Percentiles rank a stretch among this genome's conserved stretches.
phyloP scores from a whole-genome alignment of 495 filamentous ascomycete genomes.

The Trichoderma erinaceum region DNA sequence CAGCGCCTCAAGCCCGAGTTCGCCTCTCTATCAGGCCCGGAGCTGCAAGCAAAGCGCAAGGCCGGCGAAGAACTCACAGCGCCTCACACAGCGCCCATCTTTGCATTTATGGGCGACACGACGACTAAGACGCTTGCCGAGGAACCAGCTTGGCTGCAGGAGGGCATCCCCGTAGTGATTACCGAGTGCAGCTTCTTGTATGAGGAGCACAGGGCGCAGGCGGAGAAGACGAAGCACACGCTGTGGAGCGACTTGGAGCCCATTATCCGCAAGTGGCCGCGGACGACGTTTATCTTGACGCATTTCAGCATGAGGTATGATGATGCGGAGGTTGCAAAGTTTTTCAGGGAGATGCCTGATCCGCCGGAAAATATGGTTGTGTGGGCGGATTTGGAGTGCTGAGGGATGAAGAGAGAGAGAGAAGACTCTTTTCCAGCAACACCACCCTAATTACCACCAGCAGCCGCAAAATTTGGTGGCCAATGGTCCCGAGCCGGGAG shows the following conservation, averaged over 20 bases:
- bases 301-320: slow-evolving; percentile 35
- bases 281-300: slow-evolving; percentile 32
- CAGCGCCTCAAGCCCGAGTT: slow-evolving; percentile 26
- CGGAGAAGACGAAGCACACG: slow-evolving; percentile 33
- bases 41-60: slow-evolving; percentile 24
- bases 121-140: slow-evolving; percentile 25
- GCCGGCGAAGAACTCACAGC: slow-evolving; percentile 24
- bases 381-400: slow-evolving; percentile 29
- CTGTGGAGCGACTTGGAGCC: slow-evolving; percentile 30
- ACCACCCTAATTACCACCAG: no score
- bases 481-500: background rate
- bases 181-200: slow-evolving; percentile 35
- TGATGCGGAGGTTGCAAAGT: slow-evolving; percentile 27
- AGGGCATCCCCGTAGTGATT: slow-evolving; percentile 30
- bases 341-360: slow-evolving; percentile 28
- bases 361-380: slow-evolving; percentile 30
- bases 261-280: slow-evolving; percentile 27
- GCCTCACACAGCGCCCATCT: slow-evolving; percentile 26
- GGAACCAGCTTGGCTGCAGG: slow-evolving; percentile 22
- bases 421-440: background rate
- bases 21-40: slow-evolving; percentile 16
- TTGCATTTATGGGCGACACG: slow-evolving; percentile 36
- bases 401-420: background rate
- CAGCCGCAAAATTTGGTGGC: no score
- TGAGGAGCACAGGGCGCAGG: slow-evolving; percentile 30